Evolutionary conservation across 805 yeast genomes (phyloP).

Genomic region (Pichia paraexigua): DNA sequence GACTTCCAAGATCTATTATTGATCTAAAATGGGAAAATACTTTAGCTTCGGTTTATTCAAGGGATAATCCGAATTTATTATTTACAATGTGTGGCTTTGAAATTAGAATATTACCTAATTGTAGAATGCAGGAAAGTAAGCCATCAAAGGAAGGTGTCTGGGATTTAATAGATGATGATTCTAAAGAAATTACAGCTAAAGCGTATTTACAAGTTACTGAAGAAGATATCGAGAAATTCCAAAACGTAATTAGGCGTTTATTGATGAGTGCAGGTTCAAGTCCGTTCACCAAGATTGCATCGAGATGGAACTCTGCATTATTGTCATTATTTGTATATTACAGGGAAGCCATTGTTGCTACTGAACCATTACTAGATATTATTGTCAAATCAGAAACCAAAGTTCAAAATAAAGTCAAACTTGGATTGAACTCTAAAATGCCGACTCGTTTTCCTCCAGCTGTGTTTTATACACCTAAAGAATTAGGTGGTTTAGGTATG

Average conservation of each 20-base stretch:
- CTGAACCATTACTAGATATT: conserved; percentile 68
- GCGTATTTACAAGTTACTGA: conserved; percentile 80
- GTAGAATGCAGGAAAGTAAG: conserved; percentile 41
- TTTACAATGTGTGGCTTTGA: conserved; percentile 96
- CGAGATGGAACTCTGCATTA: conserved; percentile 92
- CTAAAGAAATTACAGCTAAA: conserved; percentile 82
- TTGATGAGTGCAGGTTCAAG: conserved; percentile 94
- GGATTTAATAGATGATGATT: conserved; percentile 64
- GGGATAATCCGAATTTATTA: conserved; percentile 80
- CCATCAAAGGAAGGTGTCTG: conserved; percentile 77
- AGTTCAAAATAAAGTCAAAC: conserved; percentile 87
- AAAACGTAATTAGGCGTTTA: conserved; percentile 78
- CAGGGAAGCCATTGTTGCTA: conserved; percentile 86
- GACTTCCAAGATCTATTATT: conserved; percentile 72
- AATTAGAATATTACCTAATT: conserved; percentile 75
- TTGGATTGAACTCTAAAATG: conserved; percentile 96
- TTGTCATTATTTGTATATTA: conserved; percentile 81
- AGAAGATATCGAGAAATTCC: conserved; percentile 71
- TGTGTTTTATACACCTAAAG: conserved; percentile 95
- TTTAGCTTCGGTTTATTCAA: conserved; percentile 80
- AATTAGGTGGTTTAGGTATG: conserved; percentile 97
- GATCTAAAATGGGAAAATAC: conserved; percentile 72
- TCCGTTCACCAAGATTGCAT: conserved; percentile 88
- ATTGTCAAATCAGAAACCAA: conserved; percentile 88
- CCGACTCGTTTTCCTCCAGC: conserved; percentile 99